Percentiles rank a stretch among this genome's conserved stretches.
These are phyloP conservation scores for Xanthoconium separans DNA, from an alignment of 1,284 basidiomycete species.

Conservation along the genomic window DNA sequence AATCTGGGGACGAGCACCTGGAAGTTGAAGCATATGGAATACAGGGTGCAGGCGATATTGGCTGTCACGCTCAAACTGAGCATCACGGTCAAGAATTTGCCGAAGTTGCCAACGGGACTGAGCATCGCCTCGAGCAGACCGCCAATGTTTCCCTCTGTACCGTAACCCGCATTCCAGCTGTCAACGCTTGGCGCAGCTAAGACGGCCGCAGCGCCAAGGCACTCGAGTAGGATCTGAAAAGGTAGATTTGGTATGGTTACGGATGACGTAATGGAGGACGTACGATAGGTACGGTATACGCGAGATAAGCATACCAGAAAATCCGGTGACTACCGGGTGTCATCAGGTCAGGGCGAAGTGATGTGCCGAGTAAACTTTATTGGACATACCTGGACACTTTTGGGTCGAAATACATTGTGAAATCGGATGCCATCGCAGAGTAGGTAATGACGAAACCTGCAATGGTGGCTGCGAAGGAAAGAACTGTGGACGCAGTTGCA, in stretches of 20 bases:
- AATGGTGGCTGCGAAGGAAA: conserved; percentile 67
- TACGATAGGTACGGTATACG: conserved; percentile 70
- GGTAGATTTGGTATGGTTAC: neutral
- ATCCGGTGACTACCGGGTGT: conserved; percentile 53
- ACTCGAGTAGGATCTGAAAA: conserved; percentile 57
- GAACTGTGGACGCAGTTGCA: conserved; percentile 50
- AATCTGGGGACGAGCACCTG: conserved; percentile 77
- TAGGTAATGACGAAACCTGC: conserved; percentile 77
- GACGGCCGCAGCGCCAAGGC: conserved; percentile 72
- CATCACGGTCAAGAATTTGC: conserved; percentile 85
- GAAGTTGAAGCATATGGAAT: conserved; percentile 80
- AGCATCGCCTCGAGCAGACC: conserved; percentile 79
- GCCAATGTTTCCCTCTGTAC: conserved; percentile 58
- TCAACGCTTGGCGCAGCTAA: conserved; percentile 61
- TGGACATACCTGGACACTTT: conserved; percentile 51
- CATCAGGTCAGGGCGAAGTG: conserved; percentile 1
- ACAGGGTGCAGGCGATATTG: conserved; percentile 84
- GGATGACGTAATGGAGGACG: conserved; percentile 16
- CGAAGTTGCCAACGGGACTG: conserved; percentile 68
- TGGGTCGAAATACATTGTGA: conserved; percentile 64
- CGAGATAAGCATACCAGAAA: conserved; percentile 74
- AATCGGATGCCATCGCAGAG: conserved; percentile 68
- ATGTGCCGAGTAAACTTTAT: neutral
- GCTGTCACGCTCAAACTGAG: conserved; percentile 78
- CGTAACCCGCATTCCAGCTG: conserved; percentile 65